Evolutionary conservation across 805 yeast genomes (phyloP), one percentile per base, ranked within the genome.

Genomic region (Starmerella potacharoeniae): DNA sequence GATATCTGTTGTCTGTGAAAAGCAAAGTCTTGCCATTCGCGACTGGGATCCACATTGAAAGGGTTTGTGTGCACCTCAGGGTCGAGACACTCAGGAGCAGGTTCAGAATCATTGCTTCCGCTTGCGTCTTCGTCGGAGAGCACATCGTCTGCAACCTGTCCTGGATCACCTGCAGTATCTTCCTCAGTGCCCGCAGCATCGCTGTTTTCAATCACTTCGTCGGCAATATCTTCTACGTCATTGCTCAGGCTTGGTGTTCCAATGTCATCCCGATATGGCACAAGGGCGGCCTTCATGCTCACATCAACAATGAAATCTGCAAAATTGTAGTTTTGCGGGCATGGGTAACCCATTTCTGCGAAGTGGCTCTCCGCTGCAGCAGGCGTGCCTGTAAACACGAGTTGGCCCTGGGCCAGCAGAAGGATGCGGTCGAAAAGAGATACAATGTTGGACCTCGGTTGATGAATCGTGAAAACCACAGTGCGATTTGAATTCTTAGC

Each of bases 371-470:
- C 79, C 53, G 93, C 85, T 46, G 79, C 79, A 6, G 75, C 71
- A 77, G 84, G 83, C n/a, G 80, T 81, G 16, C 98, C 98, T 0
- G 96, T 86, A 66, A 85, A 93, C 2, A 90, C 83, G 67, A 88
- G 72, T 60, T 82, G 81, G 57, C 98, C 97, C 59, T 84, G 84
- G 30, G 96, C 84, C 52, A 93, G 74, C 50, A 93, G 72, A 1
- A 91, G 69, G 49, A 93, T 75, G 63, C 83, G 83, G 66, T 91
- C 96, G 69, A 93, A 93, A 55, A 87, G 71, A 0, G 96, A 83
- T 36, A 93, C 97, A 67, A 93, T 91, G 65, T 93, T 93, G 55
- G 96, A 86, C 65, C 98, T 77, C 10, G 98, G 98, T 67, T 93
- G 98, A 71, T 93, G 98, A 60, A 93, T 93, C 0, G 98, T 88